Percentiles rank a stretch among this genome's conserved stretches.
These are phyloP conservation scores for Boletellus ananiceps DNA, from an alignment of 768 basidiomycete species.

Conservation along the genomic window DNA sequence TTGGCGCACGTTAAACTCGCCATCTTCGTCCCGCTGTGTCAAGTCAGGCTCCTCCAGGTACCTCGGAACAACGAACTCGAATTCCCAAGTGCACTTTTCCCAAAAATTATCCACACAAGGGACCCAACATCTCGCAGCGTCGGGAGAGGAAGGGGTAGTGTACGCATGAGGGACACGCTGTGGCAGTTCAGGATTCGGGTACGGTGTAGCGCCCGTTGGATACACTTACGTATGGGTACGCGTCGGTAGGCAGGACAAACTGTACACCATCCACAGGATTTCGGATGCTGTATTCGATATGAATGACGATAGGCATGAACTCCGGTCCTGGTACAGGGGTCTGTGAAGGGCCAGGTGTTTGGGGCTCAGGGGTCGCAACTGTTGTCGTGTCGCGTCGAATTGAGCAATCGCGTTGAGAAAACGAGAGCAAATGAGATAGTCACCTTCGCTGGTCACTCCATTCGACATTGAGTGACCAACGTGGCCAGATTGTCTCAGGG, in stretches of 20 bases:
- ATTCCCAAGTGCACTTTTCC: constrained; percentile 98
- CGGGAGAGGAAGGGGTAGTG: constrained; percentile 81
- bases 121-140: constrained; percentile 97
- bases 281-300: constrained; percentile 75
- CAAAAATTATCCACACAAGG: constrained; percentile 92
- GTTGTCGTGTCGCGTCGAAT: background rate
- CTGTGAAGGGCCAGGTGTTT: constrained; percentile 50
- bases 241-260: constrained; percentile 75
- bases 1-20: constrained; percentile 44
- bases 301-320: constrained; percentile 70
- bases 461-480: constrained; percentile 34
- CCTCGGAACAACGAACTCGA: constrained; percentile 90
- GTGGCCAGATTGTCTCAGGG: constrained; percentile 56
- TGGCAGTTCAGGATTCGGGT: constrained; percentile 14
- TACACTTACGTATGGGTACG: constrained; percentile 75
- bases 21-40: constrained; percentile 35
- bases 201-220: constrained; percentile 1
- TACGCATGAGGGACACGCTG: constrained; percentile 93
- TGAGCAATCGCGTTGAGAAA: constrained; percentile 6
- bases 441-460: constrained; percentile 55
- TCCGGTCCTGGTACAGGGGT: constrained; percentile 46
- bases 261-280: constrained; percentile 83
- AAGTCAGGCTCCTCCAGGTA: constrained; percentile 57
- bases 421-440: constrained; percentile 6
- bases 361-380: constrained; percentile 83